phyloP scores from a whole-genome alignment of 129 eudicot genomes.

The Heracleum sosnowskyi region DNA sequence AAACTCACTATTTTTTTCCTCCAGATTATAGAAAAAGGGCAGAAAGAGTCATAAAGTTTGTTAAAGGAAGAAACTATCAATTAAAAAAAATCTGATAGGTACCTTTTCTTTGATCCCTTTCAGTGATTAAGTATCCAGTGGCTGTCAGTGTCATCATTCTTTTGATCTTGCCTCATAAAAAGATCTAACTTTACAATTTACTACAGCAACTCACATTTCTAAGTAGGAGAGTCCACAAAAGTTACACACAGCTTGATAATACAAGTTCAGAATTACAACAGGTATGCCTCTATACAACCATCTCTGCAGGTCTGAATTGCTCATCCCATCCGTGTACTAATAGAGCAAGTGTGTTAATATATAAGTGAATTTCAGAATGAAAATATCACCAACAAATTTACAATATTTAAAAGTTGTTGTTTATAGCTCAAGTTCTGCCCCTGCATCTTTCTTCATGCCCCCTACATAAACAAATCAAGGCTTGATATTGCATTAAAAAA shows the following conservation, averaged over 20 bases:
- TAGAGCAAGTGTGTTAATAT: neutral
- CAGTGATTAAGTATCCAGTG: conserved; percentile 31
- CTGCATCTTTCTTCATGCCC: neutral
- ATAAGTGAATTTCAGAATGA: conserved; percentile 9
- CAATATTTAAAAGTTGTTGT: neutral
- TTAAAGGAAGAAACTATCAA: conserved; percentile 17
- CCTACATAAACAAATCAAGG: conserved; percentile 8
- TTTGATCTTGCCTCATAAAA: conserved; percentile 11
- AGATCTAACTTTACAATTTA: conserved; percentile 6
- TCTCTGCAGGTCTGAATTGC: neutral
- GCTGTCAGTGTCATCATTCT: conserved; percentile 10
- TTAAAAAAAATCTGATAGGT: conserved; percentile 14
- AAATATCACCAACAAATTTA: neutral
- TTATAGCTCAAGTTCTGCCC: conserved; percentile 12
- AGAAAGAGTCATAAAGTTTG: conserved; percentile 13
- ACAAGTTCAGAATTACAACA: conserved; percentile 8
- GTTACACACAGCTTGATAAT: neutral
- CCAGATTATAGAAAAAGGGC: conserved; percentile 19
- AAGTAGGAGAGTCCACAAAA: neutral
- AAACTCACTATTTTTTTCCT: conserved; percentile 10
- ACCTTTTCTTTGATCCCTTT: conserved; percentile 29
- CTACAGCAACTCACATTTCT: conserved; percentile 7
- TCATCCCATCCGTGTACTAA: conserved; percentile 11
- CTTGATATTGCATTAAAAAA: neutral
- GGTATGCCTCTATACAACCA: neutral